Evolutionary conservation across 1,284 basidiomycete genomes (phyloP), one percentile per base, ranked within the genome.

Genomic region (Cerrena zonata): DNA sequence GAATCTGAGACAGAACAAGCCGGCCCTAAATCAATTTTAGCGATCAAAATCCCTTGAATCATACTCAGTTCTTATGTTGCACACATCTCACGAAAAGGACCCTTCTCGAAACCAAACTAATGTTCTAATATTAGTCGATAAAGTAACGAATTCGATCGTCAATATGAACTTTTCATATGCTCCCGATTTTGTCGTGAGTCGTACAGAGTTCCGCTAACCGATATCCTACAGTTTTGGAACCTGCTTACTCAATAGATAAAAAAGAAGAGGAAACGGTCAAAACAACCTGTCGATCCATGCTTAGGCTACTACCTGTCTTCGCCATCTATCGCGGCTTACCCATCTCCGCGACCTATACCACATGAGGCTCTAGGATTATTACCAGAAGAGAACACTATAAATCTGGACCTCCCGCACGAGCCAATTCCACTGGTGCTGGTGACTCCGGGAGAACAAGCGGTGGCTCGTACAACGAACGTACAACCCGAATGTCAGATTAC

Each of bases 241-340:
- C 25, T 19, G 21, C 43, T 4, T 5, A 49, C 36, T 46, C 5
- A 15, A 25, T 45, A 61, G 60, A 54, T 61, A 18, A 59, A 45
- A 44, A 48, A 44, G 27, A 58, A 53, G 34, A 54, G 60, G 30
- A 63, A 61, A 36, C 55, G 58, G 2, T 18, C 26, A 3, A 21
- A 42, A 15, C 25, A 42, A 2, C 25, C 56, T 1, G 24, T 54
- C 3, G 56, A 60, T 38, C 57, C 58, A 40, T 56, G 53, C 30
- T 51, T 60, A n/a, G 58, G 58, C 1, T 58, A 49, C 38, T 60
- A 60, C 37, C 38, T 5, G 11, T 42, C 39, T n/a, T 30, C 34
- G 15, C 48, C 41, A 26, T 10, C 40, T 42, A 10, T 21, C 40
- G 30, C 7, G 30, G 15, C 30, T 7, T 34, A 7, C 30, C 7